Evolutionary conservation across 176 grass and related monocot species (phyloP), one percentile per base, ranked within the genome.

Genomic region (Calamus simplicifolius): DNA sequence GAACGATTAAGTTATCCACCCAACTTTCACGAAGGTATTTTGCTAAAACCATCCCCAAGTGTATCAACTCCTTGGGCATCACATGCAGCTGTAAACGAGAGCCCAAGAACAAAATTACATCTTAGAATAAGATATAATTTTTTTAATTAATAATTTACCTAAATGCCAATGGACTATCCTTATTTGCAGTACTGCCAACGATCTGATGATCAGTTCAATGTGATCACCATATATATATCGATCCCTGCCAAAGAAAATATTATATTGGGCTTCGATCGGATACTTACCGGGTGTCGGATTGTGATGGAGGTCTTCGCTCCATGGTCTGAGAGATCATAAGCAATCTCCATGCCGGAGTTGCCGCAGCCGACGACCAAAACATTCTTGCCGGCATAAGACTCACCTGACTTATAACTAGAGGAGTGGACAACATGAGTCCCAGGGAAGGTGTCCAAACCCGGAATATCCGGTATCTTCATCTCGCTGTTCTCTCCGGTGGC

Each of bases 51-150:
- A 90, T 90, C 8, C 71, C 91, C 48, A 85, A 16, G 6, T 59
- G 50, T 74, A 71, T 81, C 61, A 95, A 81, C 70, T 87, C 80
- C 59, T 79, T 90, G 16, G 30, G 81, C 61, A 95, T 82, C 3
- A 95, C 58, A 48, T 95, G 86, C 8, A 95, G 10, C 86, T 87
- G 77, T 29, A 52, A 29, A 50, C 17, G 51, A 29, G 27, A 16
- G 12, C 12, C 4, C 13, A 25, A 25, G 7, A 63, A 26, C 1
- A 51, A n/a, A 16, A 1, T 29, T 43, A 43, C 8, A 43, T 13
- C 35, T 43, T 23, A 23, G 21, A 23, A 23, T 23, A 23, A 23
- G 21, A 23, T 23, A 23, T 23, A 23, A 23, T 23, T 23, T 23
- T 23, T 23, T 23, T 43, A 12, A 2, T 0, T 43, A 13, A 43